Evolutionary conservation across 495 filamentous ascomycete species (phyloP), one percentile per base, ranked within the genome.

Genomic region (Cercophora newfieldiana): DNA sequence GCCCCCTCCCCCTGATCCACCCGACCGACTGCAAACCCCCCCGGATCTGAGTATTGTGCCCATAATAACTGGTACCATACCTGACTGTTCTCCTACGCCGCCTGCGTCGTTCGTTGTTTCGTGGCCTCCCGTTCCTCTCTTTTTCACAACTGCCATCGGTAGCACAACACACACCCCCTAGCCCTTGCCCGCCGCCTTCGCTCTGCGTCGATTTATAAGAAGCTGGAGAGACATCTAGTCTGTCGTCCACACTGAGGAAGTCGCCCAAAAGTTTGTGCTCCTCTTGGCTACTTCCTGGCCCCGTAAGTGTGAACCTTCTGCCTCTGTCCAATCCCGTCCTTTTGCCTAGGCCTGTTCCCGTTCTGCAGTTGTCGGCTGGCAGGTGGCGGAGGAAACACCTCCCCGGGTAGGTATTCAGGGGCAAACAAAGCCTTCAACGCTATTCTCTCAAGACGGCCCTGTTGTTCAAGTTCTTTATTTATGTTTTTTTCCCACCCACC

Each of bases 261-360:
- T 14, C 50, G 24, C 50, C 28, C 24, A 28, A 47, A 57, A 57
- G 24, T 57, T 57, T 57, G 50, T 53, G 50, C 25, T n/a, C 54
- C 28, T 28, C 12, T 31, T 57, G 54, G 8, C 19, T 22, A 7
- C 19, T 19, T 22, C 37, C 49, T 22, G 19, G 4, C 26, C 2
- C 44, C 64, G 69, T 71, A 71, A 71, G 69, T 71, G 51, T 30
- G 33, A 71, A 66, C 63, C 55, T 71, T 71, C 59, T 64, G 33
- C 48, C 31, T 14, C n/a, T 14, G 4, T 24, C 61, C 25, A 18
- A 30, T 58, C 19, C 26, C 55, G n/a, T 19, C 3, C 25, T 12
- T 24, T 22, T 33, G 25, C 26, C 55, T 33, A 21, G 55, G 7
- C 19, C 48, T 31, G 19, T 25, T 6, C 37, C 50, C 60, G 7